Conservation (phyloP, 2,329 filamentous ascomycete species). For the Colletotrichum endophyticum region DNA sequence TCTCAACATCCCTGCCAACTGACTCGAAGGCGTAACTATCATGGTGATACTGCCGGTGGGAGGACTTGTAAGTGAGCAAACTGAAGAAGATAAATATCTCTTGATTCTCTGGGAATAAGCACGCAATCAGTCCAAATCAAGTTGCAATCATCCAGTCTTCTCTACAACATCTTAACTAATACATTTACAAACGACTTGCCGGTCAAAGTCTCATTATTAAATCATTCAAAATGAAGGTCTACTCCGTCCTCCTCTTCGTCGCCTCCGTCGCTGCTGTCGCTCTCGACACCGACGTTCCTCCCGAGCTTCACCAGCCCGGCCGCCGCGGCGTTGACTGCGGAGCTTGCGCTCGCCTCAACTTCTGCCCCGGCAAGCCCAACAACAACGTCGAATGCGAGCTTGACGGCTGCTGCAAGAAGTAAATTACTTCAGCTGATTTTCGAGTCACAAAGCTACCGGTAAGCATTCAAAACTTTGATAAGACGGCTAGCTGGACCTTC, state of each 20-base stretch:
- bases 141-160: neutral
- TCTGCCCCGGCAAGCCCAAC: conserved; percentile 8
- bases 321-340: conserved; percentile 10
- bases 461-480: neutral
- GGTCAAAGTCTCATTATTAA: neutral
- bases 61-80: neutral
- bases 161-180: neutral
- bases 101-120: too few relatives aligned
- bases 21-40: neutral
- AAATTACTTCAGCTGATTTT: neutral
- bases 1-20: neutral
- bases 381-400: conserved; percentile 15
- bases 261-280: conserved; percentile 13
- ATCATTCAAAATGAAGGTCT: conserved; percentile 8
- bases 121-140: neutral
- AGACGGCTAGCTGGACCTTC: fast-evolving
- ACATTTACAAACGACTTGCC: neutral
- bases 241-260: neutral
- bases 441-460: neutral
- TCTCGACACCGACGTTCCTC: neutral
- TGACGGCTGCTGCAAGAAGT: conserved; percentile 5
- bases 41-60: neutral
- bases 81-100: neutral
- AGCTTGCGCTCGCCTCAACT: conserved; percentile 1
- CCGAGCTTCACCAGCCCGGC: conserved; percentile 5